These are phyloP conservation scores for Dendrocalamus sinicus DNA, from an alignment of 176 grass and related monocot species.

Conservation along the genomic window DNA sequence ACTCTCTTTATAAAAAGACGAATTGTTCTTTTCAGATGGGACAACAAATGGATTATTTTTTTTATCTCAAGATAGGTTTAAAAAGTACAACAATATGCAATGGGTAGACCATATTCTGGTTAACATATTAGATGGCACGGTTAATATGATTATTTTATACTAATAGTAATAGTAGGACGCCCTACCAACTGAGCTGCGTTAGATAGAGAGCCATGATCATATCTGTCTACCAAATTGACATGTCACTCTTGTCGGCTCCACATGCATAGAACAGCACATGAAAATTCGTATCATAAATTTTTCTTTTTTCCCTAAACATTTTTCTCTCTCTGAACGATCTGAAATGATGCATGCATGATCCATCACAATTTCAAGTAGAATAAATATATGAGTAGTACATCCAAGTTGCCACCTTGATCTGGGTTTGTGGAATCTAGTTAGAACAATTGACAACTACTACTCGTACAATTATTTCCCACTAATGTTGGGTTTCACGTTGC, in stretches of 20 bases:
- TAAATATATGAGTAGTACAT: neutral
- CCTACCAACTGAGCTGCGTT: neutral
- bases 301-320: neutral
- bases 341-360: neutral
- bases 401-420: constrained; percentile 21
- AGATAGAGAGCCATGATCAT: constrained; percentile 18
- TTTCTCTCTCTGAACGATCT: neutral
- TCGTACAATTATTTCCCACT: too few species aligned
- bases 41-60: neutral
- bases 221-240: constrained; percentile 8
- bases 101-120: neutral
- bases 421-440: neutral
- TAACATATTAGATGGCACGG: neutral
- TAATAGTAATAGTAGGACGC: neutral
- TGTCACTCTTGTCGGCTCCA: constrained; percentile 21
- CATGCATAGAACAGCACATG: neutral
- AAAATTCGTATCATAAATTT: neutral
- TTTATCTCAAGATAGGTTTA: neutral
- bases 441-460: constrained; percentile 11
- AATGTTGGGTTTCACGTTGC: neutral
- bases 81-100: constrained; percentile 14
- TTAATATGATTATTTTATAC: constrained; percentile 13
- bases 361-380: neutral
- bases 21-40: constrained; percentile 5
- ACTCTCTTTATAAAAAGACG: neutral